These are phyloP conservation scores for Sphagnum tenellum DNA, from an alignment of 225 moss, liverwort and hornwort species.

Conservation along the genomic window DNA sequence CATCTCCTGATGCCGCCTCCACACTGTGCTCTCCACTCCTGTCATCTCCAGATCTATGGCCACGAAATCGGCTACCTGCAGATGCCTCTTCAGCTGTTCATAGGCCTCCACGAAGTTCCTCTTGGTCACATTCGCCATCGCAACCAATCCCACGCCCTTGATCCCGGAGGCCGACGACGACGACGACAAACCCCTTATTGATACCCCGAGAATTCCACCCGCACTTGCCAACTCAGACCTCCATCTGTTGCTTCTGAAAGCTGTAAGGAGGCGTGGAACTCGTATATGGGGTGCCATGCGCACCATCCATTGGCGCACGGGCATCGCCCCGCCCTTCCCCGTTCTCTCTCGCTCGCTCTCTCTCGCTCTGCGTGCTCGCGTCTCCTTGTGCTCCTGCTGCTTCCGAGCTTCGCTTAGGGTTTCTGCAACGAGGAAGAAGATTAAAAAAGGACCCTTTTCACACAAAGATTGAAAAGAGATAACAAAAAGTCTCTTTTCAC, in stretches of 20 bases:
- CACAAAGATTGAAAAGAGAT: too few relatives aligned
- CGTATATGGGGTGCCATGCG: neutral
- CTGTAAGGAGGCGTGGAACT: neutral
- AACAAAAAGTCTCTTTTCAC: too few relatives aligned
- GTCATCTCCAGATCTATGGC: constrained; percentile 91
- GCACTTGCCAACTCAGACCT: too few relatives aligned
- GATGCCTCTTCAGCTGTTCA: constrained; percentile 48
- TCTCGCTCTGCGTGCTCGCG: neutral
- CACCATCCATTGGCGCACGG: constrained; percentile 2
- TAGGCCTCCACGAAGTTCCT: constrained; percentile 54
- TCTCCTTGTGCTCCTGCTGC: too few relatives aligned
- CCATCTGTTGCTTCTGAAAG: too few relatives aligned
- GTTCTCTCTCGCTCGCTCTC: neutral
- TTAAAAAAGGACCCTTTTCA: too few relatives aligned
- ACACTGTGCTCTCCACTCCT: constrained; percentile 71
- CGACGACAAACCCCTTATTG: neutral
- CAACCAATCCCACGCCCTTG: neutral
- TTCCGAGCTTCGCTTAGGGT: too few relatives aligned
- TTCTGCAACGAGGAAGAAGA: too few relatives aligned
- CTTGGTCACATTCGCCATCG: constrained; percentile 79
- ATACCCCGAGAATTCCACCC: too few relatives aligned
- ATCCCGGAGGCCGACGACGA: too few relatives aligned
- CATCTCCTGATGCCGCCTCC: constrained; percentile 65
- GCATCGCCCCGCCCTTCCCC: neutral
- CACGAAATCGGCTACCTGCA: constrained; percentile 61